phyloP scores from a whole-genome alignment of 805 yeast species.

The Candida yuanshanica region DNA sequence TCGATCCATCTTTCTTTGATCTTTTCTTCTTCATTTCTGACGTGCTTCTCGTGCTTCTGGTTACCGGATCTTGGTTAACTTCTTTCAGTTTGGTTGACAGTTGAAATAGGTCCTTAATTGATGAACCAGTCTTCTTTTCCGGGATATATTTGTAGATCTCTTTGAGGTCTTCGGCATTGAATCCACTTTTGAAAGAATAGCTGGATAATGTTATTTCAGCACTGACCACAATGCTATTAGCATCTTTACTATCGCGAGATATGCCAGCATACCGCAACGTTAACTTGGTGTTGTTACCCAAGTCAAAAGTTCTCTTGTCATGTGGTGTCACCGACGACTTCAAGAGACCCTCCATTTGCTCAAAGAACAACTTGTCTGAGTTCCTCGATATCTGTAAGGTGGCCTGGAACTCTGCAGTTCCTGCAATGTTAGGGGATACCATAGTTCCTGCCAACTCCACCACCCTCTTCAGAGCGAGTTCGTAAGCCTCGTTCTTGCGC shows the following conservation, averaged over 20 bases:
- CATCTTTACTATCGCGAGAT: too few relatives aligned
- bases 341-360: background rate
- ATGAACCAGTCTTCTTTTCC: background rate
- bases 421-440: too few relatives aligned
- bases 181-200: background rate
- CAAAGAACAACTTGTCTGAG: background rate
- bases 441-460: background rate
- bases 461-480: too few relatives aligned
- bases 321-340: background rate
- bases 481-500: too few relatives aligned
- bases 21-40: background rate
- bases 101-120: background rate
- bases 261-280: too few relatives aligned
- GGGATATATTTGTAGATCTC: background rate
- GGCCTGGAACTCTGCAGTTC: too few relatives aligned
- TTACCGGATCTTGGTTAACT: too few relatives aligned
- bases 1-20: background rate
- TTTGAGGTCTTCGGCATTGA: background rate
- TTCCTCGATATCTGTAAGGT: background rate
- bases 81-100: too few relatives aligned
- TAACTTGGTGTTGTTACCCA: background rate
- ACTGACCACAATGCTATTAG: too few relatives aligned
- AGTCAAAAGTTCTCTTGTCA: background rate
- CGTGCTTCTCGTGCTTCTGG: too few relatives aligned
- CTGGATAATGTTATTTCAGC: too few relatives aligned